Base-by-base conservation (phyloP, 2,329 filamentous ascomycete species). In the Neopestalotiopsis sp. region DNA sequence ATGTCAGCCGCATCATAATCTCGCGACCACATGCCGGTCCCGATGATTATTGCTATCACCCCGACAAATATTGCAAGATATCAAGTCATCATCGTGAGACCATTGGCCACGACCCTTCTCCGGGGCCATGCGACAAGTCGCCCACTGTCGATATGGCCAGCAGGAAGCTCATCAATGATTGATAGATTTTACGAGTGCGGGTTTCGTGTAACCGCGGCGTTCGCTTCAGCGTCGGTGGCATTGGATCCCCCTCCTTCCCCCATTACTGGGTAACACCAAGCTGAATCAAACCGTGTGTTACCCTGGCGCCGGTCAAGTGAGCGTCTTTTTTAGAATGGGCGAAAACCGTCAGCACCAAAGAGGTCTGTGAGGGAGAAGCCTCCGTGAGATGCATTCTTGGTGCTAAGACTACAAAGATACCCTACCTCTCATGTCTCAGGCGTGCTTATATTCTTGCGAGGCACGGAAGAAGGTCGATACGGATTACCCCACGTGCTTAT, bases 191-290 rank as follows among this genome's bases (percentile, higher is more conserved):
- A 42, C 53, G n/a, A 24, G 17, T 24, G 42, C 45, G 28, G 63
- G 24, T 17, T n/a, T 40, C 28, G 63, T 66, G 63, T 66, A 66
- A 66, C 63, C 49, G n/a, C 10, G 30, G 13, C 14, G 32, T 17
- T 73, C 70, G 71, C 69, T 72, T 71, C 68, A 66, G 61, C 59
- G 65, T 69, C 67, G 65, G 66, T 71, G 71, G 72, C 68, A 74
- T 74, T 74, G 71, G 65, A 71, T 70, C 70, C 69, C 70, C n/a
- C 24, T 28, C 24, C 24, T 28, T 53, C 45, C 17, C n/a, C 65
- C 66, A 58, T 66, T 57, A 49, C 28, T 58, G 40, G 24, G 72
- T 73, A 38, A 66, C 66, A 74, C 71, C 49, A 63, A 64, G 62
- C 69, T 71, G 71, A 71, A 71, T 69, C 70, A 73, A 45, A 66